These are phyloP conservation scores for Mycena galopus DNA, from an alignment of 768 basidiomycete genomes.

Conservation along the genomic window DNA sequence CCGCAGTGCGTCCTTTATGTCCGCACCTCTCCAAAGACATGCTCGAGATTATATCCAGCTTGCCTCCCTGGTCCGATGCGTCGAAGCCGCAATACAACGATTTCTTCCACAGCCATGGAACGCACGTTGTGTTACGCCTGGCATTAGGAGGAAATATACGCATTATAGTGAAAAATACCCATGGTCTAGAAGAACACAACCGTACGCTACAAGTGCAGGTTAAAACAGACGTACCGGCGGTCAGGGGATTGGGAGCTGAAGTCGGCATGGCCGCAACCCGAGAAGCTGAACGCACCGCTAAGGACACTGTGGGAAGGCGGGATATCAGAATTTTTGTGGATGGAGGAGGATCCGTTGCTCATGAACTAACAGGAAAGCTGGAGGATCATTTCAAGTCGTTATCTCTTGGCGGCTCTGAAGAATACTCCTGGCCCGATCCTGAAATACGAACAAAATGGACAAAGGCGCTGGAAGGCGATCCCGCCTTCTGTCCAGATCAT, in stretches of 20 bases:
- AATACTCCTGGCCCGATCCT: constrained; percentile 16
- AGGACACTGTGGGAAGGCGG: not conserved
- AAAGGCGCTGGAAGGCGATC: constrained; percentile 22
- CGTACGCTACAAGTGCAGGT: not conserved
- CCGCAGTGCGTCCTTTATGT: not conserved
- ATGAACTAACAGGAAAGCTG: constrained; percentile 8
- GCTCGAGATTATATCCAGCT: constrained; percentile 8
- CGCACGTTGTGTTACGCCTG: constrained; percentile 14
- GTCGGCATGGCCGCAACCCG: not conserved
- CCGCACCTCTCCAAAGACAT: constrained; percentile 13
- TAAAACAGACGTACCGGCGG: not conserved
- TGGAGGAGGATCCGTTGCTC: constrained; percentile 21
- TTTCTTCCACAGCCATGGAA: constrained; percentile 16
- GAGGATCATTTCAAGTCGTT: constrained; percentile 19
- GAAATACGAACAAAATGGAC: constrained; percentile 15
- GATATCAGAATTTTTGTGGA: constrained; percentile 17
- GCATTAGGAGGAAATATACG: constrained; percentile 24
- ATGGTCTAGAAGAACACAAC: not conserved
- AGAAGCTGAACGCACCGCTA: constrained; percentile 1
- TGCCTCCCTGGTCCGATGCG: constrained; percentile 14
- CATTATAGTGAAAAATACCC: not conserved
- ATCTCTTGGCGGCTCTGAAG: not conserved
- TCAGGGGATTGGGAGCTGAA: not conserved
- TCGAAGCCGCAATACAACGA: constrained; percentile 19
- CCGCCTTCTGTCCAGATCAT: constrained; percentile 22